Evolutionary conservation across 202 grass and related monocot genomes (phyloP).

Genomic region (Brachypodium distachyon): DNA sequence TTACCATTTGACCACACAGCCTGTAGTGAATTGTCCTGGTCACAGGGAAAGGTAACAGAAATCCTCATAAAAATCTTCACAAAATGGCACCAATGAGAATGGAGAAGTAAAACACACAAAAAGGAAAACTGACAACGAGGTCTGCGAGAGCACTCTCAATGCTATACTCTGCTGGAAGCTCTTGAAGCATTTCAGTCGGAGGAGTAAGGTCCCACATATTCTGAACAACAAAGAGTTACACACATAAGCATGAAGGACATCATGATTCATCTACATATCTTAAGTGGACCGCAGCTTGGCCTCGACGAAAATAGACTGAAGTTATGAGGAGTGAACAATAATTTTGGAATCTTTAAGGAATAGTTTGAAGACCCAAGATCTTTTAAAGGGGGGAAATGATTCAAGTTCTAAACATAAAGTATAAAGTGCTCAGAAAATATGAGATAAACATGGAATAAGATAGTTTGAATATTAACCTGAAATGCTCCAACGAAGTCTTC

Average conservation of each 20-base stretch:
- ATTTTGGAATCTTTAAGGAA: not conserved
- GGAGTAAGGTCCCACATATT: slow-evolving; percentile 58
- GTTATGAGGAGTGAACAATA: not conserved
- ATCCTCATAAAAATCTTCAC: not conserved
- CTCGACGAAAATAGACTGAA: not conserved
- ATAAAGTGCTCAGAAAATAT: not conserved
- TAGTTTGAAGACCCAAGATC: not conserved
- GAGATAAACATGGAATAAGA: not conserved
- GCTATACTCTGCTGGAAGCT: slow-evolving; percentile 49
- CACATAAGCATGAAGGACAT: not conserved
- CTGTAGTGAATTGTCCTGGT: slow-evolving; percentile 48
- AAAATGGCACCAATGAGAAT: not conserved
- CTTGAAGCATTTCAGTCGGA: slow-evolving; percentile 34
- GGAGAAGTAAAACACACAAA: not conserved
- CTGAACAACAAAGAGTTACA: slow-evolving; percentile 19
- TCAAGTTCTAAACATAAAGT: not conserved
- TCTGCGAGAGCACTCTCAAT: slow-evolving; percentile 40
- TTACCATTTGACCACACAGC: slow-evolving; percentile 42
- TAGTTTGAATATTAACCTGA: slow-evolving; percentile 9
- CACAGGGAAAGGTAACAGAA: not conserved
- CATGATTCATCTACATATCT: not conserved
- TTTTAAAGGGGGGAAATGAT: not conserved
- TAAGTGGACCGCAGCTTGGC: not conserved
- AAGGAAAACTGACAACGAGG: slow-evolving; percentile 43
- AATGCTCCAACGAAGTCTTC: not conserved